Evolutionary conservation across 1,139 yeast species (phyloP).

Genomic region (Debaryomyces coudertii): DNA sequence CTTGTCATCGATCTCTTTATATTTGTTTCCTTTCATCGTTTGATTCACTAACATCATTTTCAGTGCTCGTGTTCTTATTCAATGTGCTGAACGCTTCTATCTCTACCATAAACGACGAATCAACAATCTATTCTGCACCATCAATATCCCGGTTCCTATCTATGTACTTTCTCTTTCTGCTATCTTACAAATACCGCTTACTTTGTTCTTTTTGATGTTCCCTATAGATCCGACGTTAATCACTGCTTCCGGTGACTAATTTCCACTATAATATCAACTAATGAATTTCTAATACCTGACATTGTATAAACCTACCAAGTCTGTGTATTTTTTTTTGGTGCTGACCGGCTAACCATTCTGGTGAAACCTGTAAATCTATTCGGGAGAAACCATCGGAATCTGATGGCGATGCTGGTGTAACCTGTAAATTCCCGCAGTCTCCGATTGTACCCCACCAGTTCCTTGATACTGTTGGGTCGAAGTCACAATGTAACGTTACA

Average conservation of each 20-base stretch:
- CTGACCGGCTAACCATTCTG: not conserved
- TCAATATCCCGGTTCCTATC: not conserved
- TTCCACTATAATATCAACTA: not conserved
- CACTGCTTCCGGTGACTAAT: not conserved
- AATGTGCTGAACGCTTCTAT: not conserved
- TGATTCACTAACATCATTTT: constrained; percentile 7
- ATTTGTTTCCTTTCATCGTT: constrained; percentile 7
- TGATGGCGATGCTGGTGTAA: not conserved
- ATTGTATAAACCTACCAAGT: not conserved
- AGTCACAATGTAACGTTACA: not conserved
- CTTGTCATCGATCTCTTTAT: constrained; percentile 1
- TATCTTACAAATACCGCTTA: not conserved
- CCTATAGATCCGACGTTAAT: not conserved
- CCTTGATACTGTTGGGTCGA: not conserved
- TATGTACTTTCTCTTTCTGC: not conserved
- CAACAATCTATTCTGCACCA: not conserved
- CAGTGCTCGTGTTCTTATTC: not conserved
- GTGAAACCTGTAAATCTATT: not conserved
- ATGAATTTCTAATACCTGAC: not conserved
- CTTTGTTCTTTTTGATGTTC: not conserved
- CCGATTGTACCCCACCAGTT: not conserved
- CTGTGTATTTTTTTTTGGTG: not conserved
- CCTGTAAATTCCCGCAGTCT: not conserved
- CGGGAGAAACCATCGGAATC: not conserved
- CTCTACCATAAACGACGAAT: not conserved